Evolutionary conservation across 2,329 filamentous ascomycete genomes (phyloP).

Genomic region (Keithomyces neogunnii): DNA sequence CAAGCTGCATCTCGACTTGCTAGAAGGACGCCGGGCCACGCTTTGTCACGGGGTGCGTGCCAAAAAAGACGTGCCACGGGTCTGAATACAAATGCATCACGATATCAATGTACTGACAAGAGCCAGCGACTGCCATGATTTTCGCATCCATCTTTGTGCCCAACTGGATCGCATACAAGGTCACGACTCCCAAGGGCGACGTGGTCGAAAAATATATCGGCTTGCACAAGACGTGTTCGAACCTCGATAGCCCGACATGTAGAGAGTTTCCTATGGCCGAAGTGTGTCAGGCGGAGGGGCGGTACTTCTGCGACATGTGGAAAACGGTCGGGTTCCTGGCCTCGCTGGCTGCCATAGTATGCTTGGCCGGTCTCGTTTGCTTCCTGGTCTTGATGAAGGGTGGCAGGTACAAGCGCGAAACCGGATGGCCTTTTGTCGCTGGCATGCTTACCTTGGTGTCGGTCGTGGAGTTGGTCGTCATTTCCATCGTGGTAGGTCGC

Average conservation of each 20-base stretch:
- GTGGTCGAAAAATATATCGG: slow-evolving; percentile 57
- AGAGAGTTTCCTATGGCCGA: slow-evolving; percentile 27
- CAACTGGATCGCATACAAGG: slow-evolving; percentile 61
- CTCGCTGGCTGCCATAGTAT: slow-evolving; percentile 72
- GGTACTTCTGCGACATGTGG: slow-evolving; percentile 89
- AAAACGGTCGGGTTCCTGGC: slow-evolving; percentile 80
- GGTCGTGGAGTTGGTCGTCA: slow-evolving; percentile 63
- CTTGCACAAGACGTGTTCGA: slow-evolving; percentile 74
- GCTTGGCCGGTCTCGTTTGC: slow-evolving; percentile 71
- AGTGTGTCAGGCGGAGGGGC: slow-evolving; percentile 35
- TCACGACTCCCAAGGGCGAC: slow-evolving; percentile 38
- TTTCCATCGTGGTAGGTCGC: slow-evolving; percentile 70
- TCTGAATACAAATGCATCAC: no score
- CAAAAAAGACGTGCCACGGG: no score
- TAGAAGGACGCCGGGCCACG: no score
- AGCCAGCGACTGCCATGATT: slow-evolving; percentile 60
- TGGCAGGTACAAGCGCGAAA: slow-evolving; percentile 70
- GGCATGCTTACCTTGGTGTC: slow-evolving; percentile 58
- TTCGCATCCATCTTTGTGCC: slow-evolving; percentile 61
- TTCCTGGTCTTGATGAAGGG: slow-evolving; percentile 72
- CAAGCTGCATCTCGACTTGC: not conserved
- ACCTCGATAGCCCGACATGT: slow-evolving; percentile 53
- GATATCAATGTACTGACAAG: slow-evolving; percentile 19
- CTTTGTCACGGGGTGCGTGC: no score
- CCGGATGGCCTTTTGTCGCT: slow-evolving; percentile 71